phyloP scores from a whole-genome alignment of 2,329 filamentous ascomycete species.

The Berkeleyomyces rouxiae region DNA sequence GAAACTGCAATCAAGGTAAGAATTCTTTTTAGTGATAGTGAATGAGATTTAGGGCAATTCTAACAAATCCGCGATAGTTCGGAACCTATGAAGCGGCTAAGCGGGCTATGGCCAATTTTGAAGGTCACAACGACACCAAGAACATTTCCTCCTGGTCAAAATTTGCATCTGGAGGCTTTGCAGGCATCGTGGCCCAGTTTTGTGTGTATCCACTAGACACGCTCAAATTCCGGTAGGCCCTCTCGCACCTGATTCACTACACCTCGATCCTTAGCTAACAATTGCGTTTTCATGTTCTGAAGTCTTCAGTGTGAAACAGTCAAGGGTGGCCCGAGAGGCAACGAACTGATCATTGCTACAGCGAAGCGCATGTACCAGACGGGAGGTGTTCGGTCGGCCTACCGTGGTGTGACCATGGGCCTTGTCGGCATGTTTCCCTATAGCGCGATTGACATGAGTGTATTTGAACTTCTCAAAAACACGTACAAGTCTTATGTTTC shows the following conservation, averaged over 20 bases:
- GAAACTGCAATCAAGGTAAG: conserved; percentile 78
- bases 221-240: conserved; percentile 43
- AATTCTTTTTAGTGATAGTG: neutral
- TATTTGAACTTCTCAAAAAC: conserved; percentile 82
- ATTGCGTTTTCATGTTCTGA: conserved; percentile 21
- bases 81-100: conserved; percentile 95
- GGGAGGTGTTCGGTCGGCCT: conserved; percentile 61
- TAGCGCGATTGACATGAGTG: conserved; percentile 88
- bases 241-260: neutral
- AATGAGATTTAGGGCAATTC: neutral
- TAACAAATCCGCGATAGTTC: conserved; percentile 34
- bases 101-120: conserved; percentile 64
- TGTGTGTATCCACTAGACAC: conserved; percentile 91
- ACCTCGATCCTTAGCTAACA: neutral
- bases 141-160: conserved; percentile 71
- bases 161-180: conserved; percentile 77
- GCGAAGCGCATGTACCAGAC: conserved; percentile 71
- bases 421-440: conserved; percentile 96
- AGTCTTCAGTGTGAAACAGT: conserved; percentile 93
- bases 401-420: conserved; percentile 86
- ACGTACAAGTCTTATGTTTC: conserved; percentile 55
- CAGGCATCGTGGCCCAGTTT: conserved; percentile 90
- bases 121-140: conserved; percentile 72
- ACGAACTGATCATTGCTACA: conserved; percentile 65
- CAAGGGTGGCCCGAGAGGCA: conserved; percentile 66